Percentiles rank a stretch among this genome's conserved stretches.
phyloP scores from a whole-genome alignment of 441 rosid genomes.

The Pelargonium australe region DNA sequence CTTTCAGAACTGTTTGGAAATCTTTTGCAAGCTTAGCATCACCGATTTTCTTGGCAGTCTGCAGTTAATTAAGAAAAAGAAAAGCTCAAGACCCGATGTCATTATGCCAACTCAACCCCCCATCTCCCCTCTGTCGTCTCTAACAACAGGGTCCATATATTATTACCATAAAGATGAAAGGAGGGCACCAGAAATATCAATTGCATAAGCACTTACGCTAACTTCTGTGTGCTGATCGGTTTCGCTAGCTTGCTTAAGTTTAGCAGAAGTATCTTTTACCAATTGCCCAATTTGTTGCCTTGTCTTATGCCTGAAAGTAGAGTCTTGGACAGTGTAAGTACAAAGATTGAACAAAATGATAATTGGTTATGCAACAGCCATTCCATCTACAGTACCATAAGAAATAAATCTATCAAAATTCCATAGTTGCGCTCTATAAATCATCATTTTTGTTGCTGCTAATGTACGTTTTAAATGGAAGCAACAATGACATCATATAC shows the following conservation, averaged over 20 bases:
- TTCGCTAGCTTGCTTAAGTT: constrained; percentile 57
- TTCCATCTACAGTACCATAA: no score
- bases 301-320: constrained; percentile 39
- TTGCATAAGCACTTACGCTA: constrained; percentile 24
- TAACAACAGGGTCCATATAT: no score
- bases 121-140: no score
- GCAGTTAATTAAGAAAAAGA: neutral
- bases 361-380: neutral
- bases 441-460: no score
- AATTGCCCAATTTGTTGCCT: constrained; percentile 58
- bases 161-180: no score
- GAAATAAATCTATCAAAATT: no score
- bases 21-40: constrained; percentile 72
- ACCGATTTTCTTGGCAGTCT: constrained; percentile 56
- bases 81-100: neutral
- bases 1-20: constrained; percentile 51
- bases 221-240: constrained; percentile 38
- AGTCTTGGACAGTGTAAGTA: neutral
- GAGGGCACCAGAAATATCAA: neutral
- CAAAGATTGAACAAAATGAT: neutral
- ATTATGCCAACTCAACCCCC: neutral
- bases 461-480: neutral
- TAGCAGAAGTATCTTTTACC: constrained; percentile 30
- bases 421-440: no score
- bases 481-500: neutral